These are phyloP conservation scores for Populus hybrid DNA, from an alignment of 441 rosid genomes.

Conservation along the genomic window DNA sequence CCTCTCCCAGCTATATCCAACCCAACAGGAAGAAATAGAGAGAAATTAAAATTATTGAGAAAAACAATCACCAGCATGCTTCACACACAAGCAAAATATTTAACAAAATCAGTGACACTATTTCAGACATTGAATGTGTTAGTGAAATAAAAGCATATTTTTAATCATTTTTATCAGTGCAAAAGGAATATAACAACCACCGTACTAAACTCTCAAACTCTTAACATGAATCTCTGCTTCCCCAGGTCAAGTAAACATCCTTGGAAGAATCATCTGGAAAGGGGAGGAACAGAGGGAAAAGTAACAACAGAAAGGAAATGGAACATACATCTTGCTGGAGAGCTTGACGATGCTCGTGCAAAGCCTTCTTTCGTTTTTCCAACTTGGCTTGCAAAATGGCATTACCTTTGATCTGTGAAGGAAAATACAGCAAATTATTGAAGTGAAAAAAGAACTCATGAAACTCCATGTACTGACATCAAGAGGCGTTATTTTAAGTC, in stretches of 20 bases:
- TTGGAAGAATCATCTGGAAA: neutral
- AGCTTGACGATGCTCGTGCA: slow-evolving; percentile 66
- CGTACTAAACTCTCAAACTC: neutral
- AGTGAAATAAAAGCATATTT: too few relatives aligned
- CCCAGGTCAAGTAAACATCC: slow-evolving; percentile 2
- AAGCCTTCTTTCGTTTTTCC: slow-evolving; percentile 60
- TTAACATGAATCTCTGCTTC: slow-evolving; percentile 10
- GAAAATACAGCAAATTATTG: slow-evolving; percentile 11
- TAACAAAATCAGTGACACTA: too few relatives aligned
- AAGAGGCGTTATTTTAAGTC: slow-evolving; percentile 7
- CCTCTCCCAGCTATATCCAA: neutral
- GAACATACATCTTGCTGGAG: slow-evolving; percentile 78
- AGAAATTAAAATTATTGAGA: too few relatives aligned
- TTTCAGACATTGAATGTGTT: too few relatives aligned
- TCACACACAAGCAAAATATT: too few relatives aligned
- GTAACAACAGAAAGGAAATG: neutral
- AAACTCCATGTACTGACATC: slow-evolving; percentile 13
- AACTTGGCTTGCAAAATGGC: slow-evolving; percentile 54
- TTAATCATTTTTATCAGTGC: too few relatives aligned
- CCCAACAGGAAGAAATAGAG: neutral
- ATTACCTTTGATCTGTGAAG: slow-evolving; percentile 61
- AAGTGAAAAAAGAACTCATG: slow-evolving; percentile 4
- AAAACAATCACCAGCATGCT: neutral
- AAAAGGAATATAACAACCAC: neutral
- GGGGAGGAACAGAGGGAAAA: slow-evolving; percentile 9